phyloP scores from a whole-genome alignment of 2,329 filamentous ascomycete species.

The Xylariaceae sp. region DNA sequence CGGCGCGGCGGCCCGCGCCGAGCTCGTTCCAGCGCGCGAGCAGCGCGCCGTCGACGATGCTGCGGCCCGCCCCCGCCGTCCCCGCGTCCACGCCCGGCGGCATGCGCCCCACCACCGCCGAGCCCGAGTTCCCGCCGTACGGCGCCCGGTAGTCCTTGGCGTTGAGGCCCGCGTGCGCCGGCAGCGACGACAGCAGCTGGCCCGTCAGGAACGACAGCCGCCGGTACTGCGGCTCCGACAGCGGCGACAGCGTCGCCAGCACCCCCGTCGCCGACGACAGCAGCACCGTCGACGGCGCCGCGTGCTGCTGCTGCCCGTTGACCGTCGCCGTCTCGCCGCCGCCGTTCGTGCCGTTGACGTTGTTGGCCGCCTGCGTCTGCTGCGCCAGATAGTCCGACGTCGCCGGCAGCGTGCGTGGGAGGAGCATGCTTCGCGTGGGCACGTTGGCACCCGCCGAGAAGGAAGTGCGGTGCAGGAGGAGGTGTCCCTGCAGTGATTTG shows the following conservation, averaged over 20 bases:
- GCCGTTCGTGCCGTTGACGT: slow-evolving; percentile 17
- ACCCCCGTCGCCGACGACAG: slow-evolving; percentile 69
- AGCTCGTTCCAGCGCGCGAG: slow-evolving; percentile 70
- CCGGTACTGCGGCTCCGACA: slow-evolving; percentile 75
- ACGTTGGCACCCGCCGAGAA: slow-evolving; percentile 80
- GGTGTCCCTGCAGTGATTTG: slow-evolving; percentile 82
- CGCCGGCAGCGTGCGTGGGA: slow-evolving; percentile 57
- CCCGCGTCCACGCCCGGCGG: slow-evolving; percentile 48
- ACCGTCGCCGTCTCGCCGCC: slow-evolving; percentile 25
- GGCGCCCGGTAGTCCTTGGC: slow-evolving; percentile 66
- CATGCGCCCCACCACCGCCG: slow-evolving; percentile 34
- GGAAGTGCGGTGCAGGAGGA: slow-evolving; percentile 77
- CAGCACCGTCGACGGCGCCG: slow-evolving; percentile 46
- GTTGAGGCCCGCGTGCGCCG: slow-evolving; percentile 74
- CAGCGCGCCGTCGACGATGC: slow-evolving; percentile 71
- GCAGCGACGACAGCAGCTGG: slow-evolving; percentile 68
- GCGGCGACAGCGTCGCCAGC: slow-evolving; percentile 66
- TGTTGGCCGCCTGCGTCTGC: slow-evolving; percentile 13
- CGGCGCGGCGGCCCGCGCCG: slow-evolving; percentile 59
- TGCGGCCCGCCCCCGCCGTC: slow-evolving; percentile 51
- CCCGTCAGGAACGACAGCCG: slow-evolving; percentile 74
- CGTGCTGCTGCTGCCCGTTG: neutral
- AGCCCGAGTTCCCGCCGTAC: slow-evolving; percentile 24
- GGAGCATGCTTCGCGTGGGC: slow-evolving; percentile 64
- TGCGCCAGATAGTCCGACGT: slow-evolving; percentile 23